phyloP scores from a whole-genome alignment of 345 rosid species.

The Punica granatum region DNA sequence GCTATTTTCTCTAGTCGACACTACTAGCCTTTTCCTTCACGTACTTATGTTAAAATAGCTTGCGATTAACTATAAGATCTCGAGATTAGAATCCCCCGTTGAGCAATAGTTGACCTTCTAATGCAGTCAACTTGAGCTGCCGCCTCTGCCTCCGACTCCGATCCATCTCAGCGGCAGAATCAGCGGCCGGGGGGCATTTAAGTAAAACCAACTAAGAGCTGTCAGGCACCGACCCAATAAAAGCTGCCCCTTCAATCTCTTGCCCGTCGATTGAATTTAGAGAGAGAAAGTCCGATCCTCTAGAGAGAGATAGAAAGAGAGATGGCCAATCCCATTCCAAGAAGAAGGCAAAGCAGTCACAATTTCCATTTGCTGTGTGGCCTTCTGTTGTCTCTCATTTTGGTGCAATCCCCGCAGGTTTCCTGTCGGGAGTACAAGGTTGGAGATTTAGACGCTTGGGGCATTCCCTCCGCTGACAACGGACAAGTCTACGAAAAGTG shows the following conservation, averaged over 20 bases:
- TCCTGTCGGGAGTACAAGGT: slow-evolving; percentile 27
- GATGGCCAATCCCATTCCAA: background rate
- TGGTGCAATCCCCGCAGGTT: background rate
- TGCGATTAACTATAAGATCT: no score
- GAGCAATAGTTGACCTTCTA: no score
- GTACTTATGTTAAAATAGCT: no score
- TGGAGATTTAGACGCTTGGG: slow-evolving; percentile 88
- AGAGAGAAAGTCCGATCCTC: background rate
- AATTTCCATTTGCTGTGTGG: background rate
- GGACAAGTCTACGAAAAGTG: slow-evolving; percentile 60
- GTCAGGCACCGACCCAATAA: background rate
- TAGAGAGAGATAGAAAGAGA: background rate
- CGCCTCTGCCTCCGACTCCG: no score
- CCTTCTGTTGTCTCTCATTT: slow-evolving; percentile 6
- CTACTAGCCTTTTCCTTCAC: no score
- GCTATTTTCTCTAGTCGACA: no score
- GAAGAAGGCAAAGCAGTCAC: background rate
- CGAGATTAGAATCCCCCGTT: no score
- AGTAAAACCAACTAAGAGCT: background rate
- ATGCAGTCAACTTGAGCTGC: no score
- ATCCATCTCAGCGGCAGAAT: no score
- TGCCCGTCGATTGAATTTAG: background rate
- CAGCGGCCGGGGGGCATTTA: background rate
- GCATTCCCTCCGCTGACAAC: slow-evolving; percentile 56
- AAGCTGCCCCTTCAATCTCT: background rate